These are phyloP conservation scores for Coniochaeta sp. DNA, from an alignment of 2,329 filamentous ascomycete species.

Conservation along the genomic window DNA sequence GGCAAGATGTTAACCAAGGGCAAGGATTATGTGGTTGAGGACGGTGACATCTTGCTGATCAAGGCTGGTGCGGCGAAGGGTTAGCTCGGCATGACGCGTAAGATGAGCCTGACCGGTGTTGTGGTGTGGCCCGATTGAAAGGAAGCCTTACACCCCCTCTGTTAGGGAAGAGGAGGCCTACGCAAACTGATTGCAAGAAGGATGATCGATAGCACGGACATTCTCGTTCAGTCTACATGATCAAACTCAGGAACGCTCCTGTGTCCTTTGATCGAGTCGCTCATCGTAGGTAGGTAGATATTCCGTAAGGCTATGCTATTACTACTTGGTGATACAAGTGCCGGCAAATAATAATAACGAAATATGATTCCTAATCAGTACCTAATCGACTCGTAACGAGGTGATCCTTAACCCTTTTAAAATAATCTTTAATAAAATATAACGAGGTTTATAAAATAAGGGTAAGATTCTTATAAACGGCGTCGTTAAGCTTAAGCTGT, in stretches of 20 bases:
- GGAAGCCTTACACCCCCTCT: not conserved
- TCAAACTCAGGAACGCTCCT: not conserved
- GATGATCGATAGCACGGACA: not conserved
- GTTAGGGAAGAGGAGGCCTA: too few species aligned
- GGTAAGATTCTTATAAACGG: too few species aligned
- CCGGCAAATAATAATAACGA: too few species aligned
- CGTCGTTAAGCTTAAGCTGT: too few species aligned
- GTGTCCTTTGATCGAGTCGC: not conserved
- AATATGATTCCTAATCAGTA: too few species aligned
- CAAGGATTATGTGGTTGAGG: constrained; percentile 89
- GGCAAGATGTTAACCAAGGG: constrained; percentile 98
- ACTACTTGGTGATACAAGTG: too few species aligned
- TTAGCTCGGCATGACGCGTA: constrained; percentile 19
- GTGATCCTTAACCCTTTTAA: too few species aligned
- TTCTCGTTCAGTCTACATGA: not conserved
- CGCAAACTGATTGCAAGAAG: not conserved
- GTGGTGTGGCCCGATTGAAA: not conserved
- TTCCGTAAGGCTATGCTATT: too few species aligned
- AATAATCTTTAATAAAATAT: too few species aligned
- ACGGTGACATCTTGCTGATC: constrained; percentile 78
- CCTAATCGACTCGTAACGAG: too few species aligned
- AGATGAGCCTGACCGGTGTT: not conserved
- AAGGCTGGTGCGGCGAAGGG: constrained; percentile 80
- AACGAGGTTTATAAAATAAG: too few species aligned
- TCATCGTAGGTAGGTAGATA: too few species aligned